These are phyloP conservation scores for Phaffia tasmanica DNA, from an alignment of 768 basidiomycete species.

Conservation along the genomic window DNA sequence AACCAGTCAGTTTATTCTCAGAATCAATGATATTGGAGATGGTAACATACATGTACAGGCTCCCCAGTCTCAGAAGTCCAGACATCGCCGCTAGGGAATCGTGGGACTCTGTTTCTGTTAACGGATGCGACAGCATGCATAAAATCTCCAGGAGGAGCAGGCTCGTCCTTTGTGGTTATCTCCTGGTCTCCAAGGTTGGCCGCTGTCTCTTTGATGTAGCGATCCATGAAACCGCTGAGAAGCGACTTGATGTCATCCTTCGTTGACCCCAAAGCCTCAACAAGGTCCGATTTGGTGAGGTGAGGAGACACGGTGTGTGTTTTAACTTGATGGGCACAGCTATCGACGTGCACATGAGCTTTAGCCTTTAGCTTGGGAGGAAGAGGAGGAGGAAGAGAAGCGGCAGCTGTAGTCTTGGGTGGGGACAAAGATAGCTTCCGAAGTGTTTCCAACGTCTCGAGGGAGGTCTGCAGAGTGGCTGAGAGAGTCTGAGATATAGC, in stretches of 20 bases:
- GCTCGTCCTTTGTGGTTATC: background rate
- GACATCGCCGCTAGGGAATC: constrained; percentile 9
- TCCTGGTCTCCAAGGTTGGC: constrained; percentile 38
- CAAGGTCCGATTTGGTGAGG: constrained; percentile 11
- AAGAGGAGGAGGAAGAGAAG: constrained; percentile 7
- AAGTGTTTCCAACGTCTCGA: constrained; percentile 14
- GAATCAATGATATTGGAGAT: background rate
- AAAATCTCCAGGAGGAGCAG: background rate
- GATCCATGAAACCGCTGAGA: constrained; percentile 47
- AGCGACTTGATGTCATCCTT: constrained; percentile 39
- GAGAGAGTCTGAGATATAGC: constrained; percentile 2
- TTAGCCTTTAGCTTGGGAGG: background rate
- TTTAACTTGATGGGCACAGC: background rate
- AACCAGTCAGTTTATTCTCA: background rate
- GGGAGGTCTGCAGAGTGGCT: constrained; percentile 7
- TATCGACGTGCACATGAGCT: too few relatives aligned
- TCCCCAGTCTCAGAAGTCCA: constrained; percentile 6
- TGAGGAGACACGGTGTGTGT: background rate
- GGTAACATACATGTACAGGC: background rate
- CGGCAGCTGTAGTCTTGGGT: constrained; percentile 4
- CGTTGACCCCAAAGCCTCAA: background rate
- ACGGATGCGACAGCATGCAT: background rate
- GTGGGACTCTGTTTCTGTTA: constrained; percentile 3
- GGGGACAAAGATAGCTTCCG: constrained; percentile 8
- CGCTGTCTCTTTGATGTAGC: constrained; percentile 46